Base-by-base conservation (phyloP, 1,284 basidiomycete genomes). In the Ganoderma meredithae region DNA sequence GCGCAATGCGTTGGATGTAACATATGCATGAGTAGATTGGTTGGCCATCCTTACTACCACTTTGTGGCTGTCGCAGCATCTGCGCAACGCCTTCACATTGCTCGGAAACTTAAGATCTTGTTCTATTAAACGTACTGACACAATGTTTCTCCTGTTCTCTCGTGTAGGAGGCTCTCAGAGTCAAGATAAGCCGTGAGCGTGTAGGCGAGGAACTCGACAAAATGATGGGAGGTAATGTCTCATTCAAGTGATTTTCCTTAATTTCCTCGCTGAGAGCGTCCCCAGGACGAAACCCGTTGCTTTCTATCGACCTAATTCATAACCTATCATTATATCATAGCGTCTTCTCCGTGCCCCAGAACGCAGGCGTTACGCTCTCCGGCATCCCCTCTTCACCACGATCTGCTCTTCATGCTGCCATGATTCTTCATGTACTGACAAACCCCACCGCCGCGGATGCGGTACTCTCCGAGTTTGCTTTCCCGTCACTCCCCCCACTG, bases 161-260 rank as follows among this genome's bases (percentile, higher is more conserved):
- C 31, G 19, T 31, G 7, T 76, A 96, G 95, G 81, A 85, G 62
- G 93, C 91, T 0, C 82, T 98, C 12, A 81, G 88, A 4, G 84
- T 83, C 2, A 97, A 97, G 79, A 94, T 98, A 49, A 93, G 93
- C 59, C 88, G 93, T 68, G 96, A 98, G 80, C 88, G 96, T n/a
- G 88, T 96, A 9, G 96, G 96, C 0, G 93, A 93, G 71, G 96
- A 98, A 78, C 76, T 97, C 7, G 88, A 91, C 71, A 98, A 98
- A 78, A 98, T 97, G 94, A 85, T 98, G 76, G 90, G 91, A 84
- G 91, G 95, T 92, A 39, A 33, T 25, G 39, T 25, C 13, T 22
- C 13, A 78, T 74, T n/a, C 7, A 17, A 62, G 6, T 49, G 19
- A 8, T 12, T 27, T 22, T 19, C 17, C 31, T 33, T 36, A 13